Evolutionary conservation across 2,329 filamentous ascomycete genomes (phyloP).

Genomic region (Albophoma yamanashiensis): DNA sequence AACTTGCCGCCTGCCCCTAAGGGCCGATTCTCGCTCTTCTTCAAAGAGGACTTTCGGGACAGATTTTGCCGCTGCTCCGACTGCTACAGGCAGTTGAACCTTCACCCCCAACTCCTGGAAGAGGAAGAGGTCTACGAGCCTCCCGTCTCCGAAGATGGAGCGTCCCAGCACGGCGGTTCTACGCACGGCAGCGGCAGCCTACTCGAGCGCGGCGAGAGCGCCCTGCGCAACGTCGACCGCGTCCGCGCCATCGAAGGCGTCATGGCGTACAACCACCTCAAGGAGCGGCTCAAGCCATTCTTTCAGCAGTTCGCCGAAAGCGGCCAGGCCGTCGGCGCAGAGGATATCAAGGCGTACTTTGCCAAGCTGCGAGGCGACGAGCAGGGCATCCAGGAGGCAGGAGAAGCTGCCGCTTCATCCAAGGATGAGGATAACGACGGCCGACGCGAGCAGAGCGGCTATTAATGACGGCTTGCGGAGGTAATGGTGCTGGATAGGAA

Average conservation of each 20-base stretch:
- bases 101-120: conserved; percentile 74
- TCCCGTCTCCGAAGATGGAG: conserved; percentile 59
- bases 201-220: conserved; percentile 85
- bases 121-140: conserved; percentile 94
- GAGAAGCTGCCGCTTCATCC: conserved; percentile 35
- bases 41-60: conserved; percentile 68
- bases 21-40: conserved; percentile 68
- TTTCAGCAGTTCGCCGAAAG: conserved; percentile 90
- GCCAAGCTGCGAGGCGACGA: conserved; percentile 87
- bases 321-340: conserved; percentile 76
- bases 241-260: conserved; percentile 91
- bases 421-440: conserved; percentile 22
- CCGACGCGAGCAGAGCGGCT: conserved; percentile 43
- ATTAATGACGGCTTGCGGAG: conserved; percentile 16
- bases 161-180: conserved; percentile 41
- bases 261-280: conserved; percentile 95
- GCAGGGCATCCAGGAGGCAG: conserved; percentile 55
- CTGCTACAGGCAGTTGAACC: conserved; percentile 66
- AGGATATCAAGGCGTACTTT: conserved; percentile 96
- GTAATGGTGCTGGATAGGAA: not conserved
- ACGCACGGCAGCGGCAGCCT: conserved; percentile 69
- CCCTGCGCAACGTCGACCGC: conserved; percentile 82
- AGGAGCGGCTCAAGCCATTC: conserved; percentile 92
- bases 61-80: conserved; percentile 69
- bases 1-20: conserved; percentile 44